phyloP scores from a whole-genome alignment of 768 basidiomycete genomes.

The Mycena pura region DNA sequence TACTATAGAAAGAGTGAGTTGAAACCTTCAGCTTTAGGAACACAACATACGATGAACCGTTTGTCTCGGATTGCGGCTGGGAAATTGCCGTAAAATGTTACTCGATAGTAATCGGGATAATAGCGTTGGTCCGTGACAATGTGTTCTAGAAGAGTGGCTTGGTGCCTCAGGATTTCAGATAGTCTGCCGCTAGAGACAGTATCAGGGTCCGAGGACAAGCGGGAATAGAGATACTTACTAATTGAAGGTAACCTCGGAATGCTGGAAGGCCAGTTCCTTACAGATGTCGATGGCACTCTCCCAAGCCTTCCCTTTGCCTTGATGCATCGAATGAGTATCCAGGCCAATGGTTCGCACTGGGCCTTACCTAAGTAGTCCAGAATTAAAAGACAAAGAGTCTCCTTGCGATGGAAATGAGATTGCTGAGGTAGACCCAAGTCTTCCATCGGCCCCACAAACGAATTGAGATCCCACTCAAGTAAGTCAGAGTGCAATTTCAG shows the following conservation, averaged over 20 bases:
- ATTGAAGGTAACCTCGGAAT: conserved; percentile 89
- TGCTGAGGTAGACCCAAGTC: conserved; percentile 91
- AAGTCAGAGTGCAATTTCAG: conserved; percentile 93
- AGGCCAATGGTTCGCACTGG: not conserved
- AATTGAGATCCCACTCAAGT: conserved; percentile 86
- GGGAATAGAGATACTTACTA: conserved; percentile 60
- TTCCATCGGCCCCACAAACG: conserved; percentile 86
- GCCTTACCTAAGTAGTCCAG: conserved; percentile 88
- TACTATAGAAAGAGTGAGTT: conserved; percentile 57
- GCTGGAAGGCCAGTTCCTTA: conserved; percentile 89
- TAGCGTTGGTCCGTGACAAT: conserved; percentile 85
- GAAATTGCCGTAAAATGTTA: conserved; percentile 93
- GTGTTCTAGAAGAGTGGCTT: conserved; percentile 86
- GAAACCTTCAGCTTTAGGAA: not conserved
- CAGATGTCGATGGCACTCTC: conserved; percentile 93
- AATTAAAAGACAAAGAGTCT: conserved; percentile 88
- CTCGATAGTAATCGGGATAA: conserved; percentile 92
- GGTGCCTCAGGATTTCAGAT: conserved; percentile 85
- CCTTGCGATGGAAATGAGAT: conserved; percentile 92
- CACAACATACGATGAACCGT: conserved; percentile 79
- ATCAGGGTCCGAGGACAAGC: not conserved
- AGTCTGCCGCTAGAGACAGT: conserved; percentile 64
- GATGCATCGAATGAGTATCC: not conserved
- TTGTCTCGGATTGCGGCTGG: conserved; percentile 85
- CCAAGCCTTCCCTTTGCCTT: conserved; percentile 97